Evolutionary conservation across 495 filamentous ascomycete species (phyloP).

Genomic region (Aspergillus hancockii): DNA sequence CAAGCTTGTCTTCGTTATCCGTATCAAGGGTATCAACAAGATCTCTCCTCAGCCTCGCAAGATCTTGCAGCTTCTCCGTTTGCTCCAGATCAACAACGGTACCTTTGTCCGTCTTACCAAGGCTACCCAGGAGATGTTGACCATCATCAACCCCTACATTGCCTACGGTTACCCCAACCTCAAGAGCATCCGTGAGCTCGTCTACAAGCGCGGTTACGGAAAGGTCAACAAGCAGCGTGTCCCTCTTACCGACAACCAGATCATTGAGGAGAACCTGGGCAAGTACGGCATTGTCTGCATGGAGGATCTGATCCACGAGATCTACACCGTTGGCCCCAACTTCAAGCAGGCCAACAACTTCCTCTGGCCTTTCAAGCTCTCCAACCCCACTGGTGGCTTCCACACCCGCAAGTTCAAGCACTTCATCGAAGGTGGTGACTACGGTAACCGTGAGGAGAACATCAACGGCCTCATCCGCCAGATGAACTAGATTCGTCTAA

Average conservation of each 20-base stretch:
- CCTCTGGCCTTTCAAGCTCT: slow-evolving; percentile 99
- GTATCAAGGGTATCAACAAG: slow-evolving; percentile 99
- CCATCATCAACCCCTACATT: slow-evolving; percentile 95
- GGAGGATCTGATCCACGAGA: slow-evolving; percentile 99
- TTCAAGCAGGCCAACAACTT: slow-evolving; percentile 99
- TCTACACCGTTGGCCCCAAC: slow-evolving; percentile 97
- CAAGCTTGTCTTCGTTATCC: slow-evolving; percentile 97
- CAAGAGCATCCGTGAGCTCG: slow-evolving; percentile 96
- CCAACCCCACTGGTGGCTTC: slow-evolving; percentile 96
- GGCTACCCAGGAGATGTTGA: slow-evolving; percentile 97
- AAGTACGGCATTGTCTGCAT: slow-evolving; percentile 99
- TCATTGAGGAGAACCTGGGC: slow-evolving; percentile 95
- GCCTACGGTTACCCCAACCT: slow-evolving; percentile 99
- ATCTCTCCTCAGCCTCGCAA: slow-evolving; percentile 99
- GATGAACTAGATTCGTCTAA: slow-evolving; percentile 81
- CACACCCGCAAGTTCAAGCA: slow-evolving; percentile 96
- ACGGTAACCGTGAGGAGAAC: slow-evolving; percentile 97
- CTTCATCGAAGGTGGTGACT: slow-evolving; percentile 98
- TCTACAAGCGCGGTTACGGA: slow-evolving; percentile 99
- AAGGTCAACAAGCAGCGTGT: slow-evolving; percentile 97
- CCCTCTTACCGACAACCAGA: slow-evolving; percentile 92
- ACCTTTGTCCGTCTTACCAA: slow-evolving; percentile 97
- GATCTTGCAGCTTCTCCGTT: slow-evolving; percentile 97
- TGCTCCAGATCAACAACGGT: slow-evolving; percentile 99
- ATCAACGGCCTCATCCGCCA: slow-evolving; percentile 95